Base-by-base conservation (phyloP, 306 rosid genomes). In the Pyrus bretschneideri region DNA sequence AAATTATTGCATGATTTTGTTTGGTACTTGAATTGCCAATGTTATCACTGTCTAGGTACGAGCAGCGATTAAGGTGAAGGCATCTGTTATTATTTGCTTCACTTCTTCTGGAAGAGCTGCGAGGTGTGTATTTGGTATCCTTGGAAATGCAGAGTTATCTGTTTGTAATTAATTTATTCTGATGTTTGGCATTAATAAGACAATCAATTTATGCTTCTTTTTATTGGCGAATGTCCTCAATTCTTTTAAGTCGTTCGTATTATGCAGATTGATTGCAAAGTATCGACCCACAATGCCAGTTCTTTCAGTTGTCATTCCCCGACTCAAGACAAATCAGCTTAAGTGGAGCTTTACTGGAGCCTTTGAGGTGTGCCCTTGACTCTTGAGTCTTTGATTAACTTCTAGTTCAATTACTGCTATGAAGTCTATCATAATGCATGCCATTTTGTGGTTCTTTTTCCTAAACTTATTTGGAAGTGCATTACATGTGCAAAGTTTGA, bases 21-120 rank as follows among this genome's bases (percentile, higher is more conserved):
- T 55, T 70, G 66, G 69, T 58, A 62, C 71, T 79, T 77, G 33
- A 74, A 38, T 44, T 6, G 45, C 64, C 62, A 65, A 80, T 76
- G 33, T 82, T 21, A 75, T 75, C 58, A 69, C 63, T 84, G 67
- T 81, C 58, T 80, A 96, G 99, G 99, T 96, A 18, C 88, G 99
- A 61, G 99, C 99, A 51, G 99, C 99, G 73, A 92, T 96, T 76
- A 96, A 96, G 90, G 99, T 96, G 92, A 96, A 89, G 86, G 99
- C 99, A 55, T 92, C 98, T 35, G 84, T 85, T 69, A 91, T 96
- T 60, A 96, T 96, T 81, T 96, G 99, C 84, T 92, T 96, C 80
- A 96, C 99, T 81, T 91, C 99, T 77, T 89, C 99, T 49, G 99
- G 99, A 88, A 87, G 97, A 83, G 99, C 99, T 78, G 98, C 99